Evolutionary conservation across 306 rosid genomes (phyloP), one percentile per base, ranked within the genome.

Genomic region (Rosa multiflora): DNA sequence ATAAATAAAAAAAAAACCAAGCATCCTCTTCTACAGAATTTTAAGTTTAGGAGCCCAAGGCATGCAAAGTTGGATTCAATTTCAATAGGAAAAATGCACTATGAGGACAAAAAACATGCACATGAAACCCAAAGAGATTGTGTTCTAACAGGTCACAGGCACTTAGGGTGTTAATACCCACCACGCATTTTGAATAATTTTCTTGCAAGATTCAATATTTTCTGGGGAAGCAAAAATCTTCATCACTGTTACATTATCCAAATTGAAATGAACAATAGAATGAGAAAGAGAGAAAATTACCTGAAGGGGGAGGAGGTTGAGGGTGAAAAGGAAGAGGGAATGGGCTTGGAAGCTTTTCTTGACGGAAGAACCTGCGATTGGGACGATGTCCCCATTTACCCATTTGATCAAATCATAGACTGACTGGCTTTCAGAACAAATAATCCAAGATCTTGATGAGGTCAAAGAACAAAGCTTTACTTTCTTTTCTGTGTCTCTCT

Each of bases 311-410:
- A 74, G 87, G 86, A 72, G 90, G 90, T 71, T 79, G 77, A 40
- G 81, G 81, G 78, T 88, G 86, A 80, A 77, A 87, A 72, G 78
- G 83, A 42, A 8, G 72, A 2, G 86, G 49, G 21, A 84, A 75
- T 37, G 79, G 69, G 73, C 59, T 74, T 15, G 88, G 87, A 73
- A 90, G 82, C 76, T 82, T 88, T 75, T 69, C 86, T 58, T 73
- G 85, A 71, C 88, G 91, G 77, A 71, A 85, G 81, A 71, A 44
- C 18, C 32, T 44, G 69, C 95, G 90, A 5, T 80, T 49, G 6
- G 75, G 79, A 46, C 92, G 92, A 75, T 88, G 55, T 35, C 78
- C 79, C 98, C 98, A 91, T 58, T 85, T 93, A 6, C 98, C 97
- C 98, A 93, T 93, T 77, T 80, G 56, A 56, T 69, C 40, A 51